phyloP scores from a whole-genome alignment of 768 basidiomycete genomes.

The Trametes elegans region DNA sequence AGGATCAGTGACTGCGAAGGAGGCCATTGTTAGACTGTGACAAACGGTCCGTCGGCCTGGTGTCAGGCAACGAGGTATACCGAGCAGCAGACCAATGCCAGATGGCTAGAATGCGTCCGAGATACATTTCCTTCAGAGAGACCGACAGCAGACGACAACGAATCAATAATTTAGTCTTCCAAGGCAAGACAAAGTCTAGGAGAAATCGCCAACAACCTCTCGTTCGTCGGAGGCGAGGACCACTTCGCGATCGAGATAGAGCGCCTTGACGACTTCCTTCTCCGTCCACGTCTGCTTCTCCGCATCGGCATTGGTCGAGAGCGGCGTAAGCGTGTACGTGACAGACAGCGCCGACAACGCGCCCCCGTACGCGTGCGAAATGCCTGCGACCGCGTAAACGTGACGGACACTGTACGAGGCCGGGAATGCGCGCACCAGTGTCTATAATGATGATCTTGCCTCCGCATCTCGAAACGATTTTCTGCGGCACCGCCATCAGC shows the following conservation, averaged over 20 bases:
- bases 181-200: not conserved
- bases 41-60: no score
- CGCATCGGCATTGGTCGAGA: slow-evolving; percentile 29
- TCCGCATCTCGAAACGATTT: slow-evolving; percentile 80
- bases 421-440: slow-evolving; percentile 54
- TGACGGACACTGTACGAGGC: not conserved
- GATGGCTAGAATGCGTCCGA: no score
- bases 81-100: no score
- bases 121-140: not conserved
- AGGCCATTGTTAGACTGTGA: no score
- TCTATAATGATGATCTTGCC: slow-evolving; percentile 97
- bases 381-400: slow-evolving; percentile 46
- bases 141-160: not conserved
- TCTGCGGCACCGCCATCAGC: slow-evolving; percentile 36
- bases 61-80: no score
- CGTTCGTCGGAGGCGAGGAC: slow-evolving; percentile 44
- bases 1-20: no score
- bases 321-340: slow-evolving; percentile 75
- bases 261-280: slow-evolving; percentile 61
- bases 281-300: slow-evolving; percentile 51
- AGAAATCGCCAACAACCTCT: slow-evolving; percentile 24
- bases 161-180: slow-evolving; percentile 11
- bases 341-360: slow-evolving; percentile 86
- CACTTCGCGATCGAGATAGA: slow-evolving; percentile 56
- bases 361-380: slow-evolving; percentile 95